Evolutionary conservation across 208 protist genomes (phyloP).

Genomic region (Acanthamoeba castellanii): DNA sequence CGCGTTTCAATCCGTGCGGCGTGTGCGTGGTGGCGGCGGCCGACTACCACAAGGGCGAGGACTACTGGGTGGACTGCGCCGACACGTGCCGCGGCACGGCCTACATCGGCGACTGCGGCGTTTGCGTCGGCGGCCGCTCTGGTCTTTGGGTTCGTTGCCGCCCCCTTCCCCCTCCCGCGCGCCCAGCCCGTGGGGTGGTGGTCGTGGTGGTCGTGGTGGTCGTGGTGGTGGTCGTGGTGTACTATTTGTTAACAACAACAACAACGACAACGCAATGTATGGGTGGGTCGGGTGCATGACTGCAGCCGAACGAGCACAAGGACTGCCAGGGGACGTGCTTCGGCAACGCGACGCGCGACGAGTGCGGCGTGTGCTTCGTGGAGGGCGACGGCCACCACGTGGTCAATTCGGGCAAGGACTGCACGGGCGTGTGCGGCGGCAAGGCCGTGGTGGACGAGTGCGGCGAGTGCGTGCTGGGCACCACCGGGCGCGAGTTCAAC

Average conservation of each 20-base stretch:
- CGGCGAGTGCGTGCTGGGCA: not conserved
- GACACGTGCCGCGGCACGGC: not conserved
- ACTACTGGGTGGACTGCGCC: not conserved
- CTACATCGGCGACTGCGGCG: not conserved
- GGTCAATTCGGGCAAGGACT: not conserved
- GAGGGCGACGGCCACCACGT: not conserved
- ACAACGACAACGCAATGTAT: too few species aligned
- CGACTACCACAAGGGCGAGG: not conserved
- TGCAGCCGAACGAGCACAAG: too few species aligned
- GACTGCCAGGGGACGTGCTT: not conserved
- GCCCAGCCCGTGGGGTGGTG: too few species aligned
- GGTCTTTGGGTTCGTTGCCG: not conserved
- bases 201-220: too few species aligned
- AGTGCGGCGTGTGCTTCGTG: not conserved
- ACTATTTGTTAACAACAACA: too few species aligned
- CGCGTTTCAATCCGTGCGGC: not conserved
- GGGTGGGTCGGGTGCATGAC: too few species aligned
- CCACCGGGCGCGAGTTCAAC: not conserved
- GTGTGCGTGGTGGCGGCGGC: not conserved
- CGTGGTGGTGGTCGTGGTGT: too few species aligned
- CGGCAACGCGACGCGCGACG: not conserved
- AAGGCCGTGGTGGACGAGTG: constrained; percentile 5
- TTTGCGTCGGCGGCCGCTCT: not conserved
- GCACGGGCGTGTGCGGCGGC: not conserved
- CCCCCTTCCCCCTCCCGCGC: too few species aligned